These are phyloP conservation scores for Acephala macrosclerotiorum DNA, from an alignment of 2,329 filamentous ascomycete species.

Conservation along the genomic window DNA sequence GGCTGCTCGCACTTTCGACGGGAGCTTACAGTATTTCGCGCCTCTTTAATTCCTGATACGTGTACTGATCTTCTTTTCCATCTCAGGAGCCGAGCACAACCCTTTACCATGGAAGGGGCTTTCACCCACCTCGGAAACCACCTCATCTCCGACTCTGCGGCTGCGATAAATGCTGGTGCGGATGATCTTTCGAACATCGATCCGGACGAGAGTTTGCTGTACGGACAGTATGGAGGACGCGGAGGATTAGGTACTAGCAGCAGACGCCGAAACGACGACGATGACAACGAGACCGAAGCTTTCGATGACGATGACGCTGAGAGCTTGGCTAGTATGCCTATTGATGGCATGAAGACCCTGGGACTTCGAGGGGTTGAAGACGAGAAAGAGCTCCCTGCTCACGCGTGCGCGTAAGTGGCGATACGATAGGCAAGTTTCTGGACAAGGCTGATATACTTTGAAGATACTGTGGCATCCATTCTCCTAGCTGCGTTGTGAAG, in stretches of 20 bases:
- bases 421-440: slow-evolving; percentile 14
- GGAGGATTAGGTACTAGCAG: slow-evolving; percentile 55
- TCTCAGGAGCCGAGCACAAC: slow-evolving; percentile 28
- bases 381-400: slow-evolving; percentile 88
- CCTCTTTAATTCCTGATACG: background rate
- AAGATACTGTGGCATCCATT: slow-evolving; percentile 97
- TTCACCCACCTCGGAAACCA: slow-evolving; percentile 91
- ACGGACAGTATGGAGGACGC: slow-evolving; percentile 70
- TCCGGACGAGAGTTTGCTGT: slow-evolving; percentile 82
- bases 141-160: slow-evolving; percentile 82
- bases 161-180: slow-evolving; percentile 84
- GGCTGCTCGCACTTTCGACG: slow-evolving; percentile 9
- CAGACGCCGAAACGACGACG: slow-evolving; percentile 78
- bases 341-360: slow-evolving; percentile 75
- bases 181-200: slow-evolving; percentile 77
- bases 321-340: slow-evolving; percentile 79
- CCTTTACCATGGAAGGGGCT: slow-evolving; percentile 76
- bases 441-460: slow-evolving; percentile 38
- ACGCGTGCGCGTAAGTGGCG: slow-evolving; percentile 88
- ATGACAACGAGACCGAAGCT: slow-evolving; percentile 86
- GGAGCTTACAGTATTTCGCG: slow-evolving; percentile 8
- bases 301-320: slow-evolving; percentile 82
- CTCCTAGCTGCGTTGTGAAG: slow-evolving; percentile 93
- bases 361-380: slow-evolving; percentile 72
- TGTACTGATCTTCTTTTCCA: slow-evolving; percentile 23